Conservation (phyloP, 148 eudicot species). For the Fagopyrum esculentum region DNA sequence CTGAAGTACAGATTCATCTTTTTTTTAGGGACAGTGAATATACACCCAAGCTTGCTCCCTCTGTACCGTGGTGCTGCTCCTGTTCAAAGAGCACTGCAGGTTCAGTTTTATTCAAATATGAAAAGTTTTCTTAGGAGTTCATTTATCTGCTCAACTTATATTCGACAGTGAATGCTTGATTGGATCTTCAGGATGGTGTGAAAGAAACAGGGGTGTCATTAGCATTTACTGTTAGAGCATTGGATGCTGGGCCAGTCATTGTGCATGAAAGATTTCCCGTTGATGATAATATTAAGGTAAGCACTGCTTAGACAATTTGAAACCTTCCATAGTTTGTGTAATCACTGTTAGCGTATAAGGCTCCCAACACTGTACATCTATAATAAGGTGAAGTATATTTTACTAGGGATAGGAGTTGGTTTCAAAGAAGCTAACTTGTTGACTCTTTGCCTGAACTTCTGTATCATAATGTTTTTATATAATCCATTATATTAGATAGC, state of each 20-base stretch:
- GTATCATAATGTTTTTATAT: background rate
- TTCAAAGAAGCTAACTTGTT: background rate
- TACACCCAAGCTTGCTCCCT: slow-evolving; percentile 96
- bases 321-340: background rate
- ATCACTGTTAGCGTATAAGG: background rate
- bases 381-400: background rate
- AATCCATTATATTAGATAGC: background rate
- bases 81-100: slow-evolving; percentile 99
- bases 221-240: slow-evolving; percentile 78
- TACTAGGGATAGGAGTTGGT: background rate
- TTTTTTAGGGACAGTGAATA: slow-evolving; percentile 74
- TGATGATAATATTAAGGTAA: slow-evolving; percentile 77
- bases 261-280: slow-evolving; percentile 53
- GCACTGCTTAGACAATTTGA: background rate
- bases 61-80: slow-evolving; percentile 99
- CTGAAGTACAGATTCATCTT: background rate
- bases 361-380: background rate
- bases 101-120: slow-evolving; percentile 20
- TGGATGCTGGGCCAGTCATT: slow-evolving; percentile 95
- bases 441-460: background rate
- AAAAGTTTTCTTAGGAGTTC: background rate
- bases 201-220: slow-evolving; percentile 91
- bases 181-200: slow-evolving; percentile 69
- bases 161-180: slow-evolving; percentile 13
- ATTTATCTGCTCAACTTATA: background rate